Base-by-base conservation (phyloP, 2,329 filamentous ascomycete genomes). In the Mycosphaerella arachidis region DNA sequence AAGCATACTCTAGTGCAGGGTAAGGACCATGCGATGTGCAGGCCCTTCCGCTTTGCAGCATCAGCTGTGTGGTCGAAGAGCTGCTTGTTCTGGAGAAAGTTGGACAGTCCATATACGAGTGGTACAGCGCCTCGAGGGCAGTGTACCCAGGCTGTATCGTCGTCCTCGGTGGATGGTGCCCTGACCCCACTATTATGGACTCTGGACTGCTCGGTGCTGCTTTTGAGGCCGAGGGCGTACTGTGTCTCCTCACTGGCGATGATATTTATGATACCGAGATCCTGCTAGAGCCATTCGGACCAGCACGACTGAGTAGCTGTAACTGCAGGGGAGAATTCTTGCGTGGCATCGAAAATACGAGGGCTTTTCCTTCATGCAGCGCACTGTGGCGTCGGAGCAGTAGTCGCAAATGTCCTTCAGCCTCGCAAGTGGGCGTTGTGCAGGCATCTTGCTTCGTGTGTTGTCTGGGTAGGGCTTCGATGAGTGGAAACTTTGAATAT, bases 301-400 rank as follows among this genome's bases (percentile, higher is more conserved):
- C 67, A 33, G 64, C 66, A 56, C 67, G 63, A 10, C 66, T 5
- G 66, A 67, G 31, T 59, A 64, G 59, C 63, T 65, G 59, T 68
- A 68, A 37, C 59, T 55, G 55, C 67, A 68, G 24, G 60, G 35
- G 16, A 63, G 55, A 40, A 62, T 59, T 59, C 65, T 64, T 31
- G 58, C 56, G 30, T 56, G 48, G 61, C 67, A 68, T 52, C 67
- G 52, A 50, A 57, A 54, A 51, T 66, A 68, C 13, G 62, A 58
- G 6, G 67, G 66, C 43, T 65, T 62, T 52, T 68, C 65, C 51
- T 64, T 63, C 18, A 46, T 64, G 50, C 64, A 64, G 33, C 60
- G 48, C 30, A 66, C 64, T 62, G 64, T 66, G 46, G 64, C 64
- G 18, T 37, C 40, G 46, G 64, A 59, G 56, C 64, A 66, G 52